phyloP scores from a whole-genome alignment of 2,329 filamentous ascomycete genomes.

The Lecanicillium sp. region DNA sequence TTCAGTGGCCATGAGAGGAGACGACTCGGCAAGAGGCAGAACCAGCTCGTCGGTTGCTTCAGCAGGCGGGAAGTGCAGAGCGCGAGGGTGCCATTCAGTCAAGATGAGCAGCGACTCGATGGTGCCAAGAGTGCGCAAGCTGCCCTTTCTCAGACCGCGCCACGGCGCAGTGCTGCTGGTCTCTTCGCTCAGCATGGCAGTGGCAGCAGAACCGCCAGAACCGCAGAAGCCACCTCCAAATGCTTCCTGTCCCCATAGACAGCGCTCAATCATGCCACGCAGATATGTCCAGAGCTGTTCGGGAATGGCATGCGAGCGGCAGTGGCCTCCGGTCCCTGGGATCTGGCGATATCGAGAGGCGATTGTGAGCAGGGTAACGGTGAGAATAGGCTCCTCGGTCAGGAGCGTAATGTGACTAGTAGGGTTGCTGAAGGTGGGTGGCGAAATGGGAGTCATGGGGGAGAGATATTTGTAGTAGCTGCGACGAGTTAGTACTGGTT shows the following conservation, averaged over 20 bases:
- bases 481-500: too few species aligned
- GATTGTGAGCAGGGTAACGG: slow-evolving; percentile 85
- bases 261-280: slow-evolving; percentile 87
- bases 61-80: slow-evolving; percentile 84
- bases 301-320: slow-evolving; percentile 84
- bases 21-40: slow-evolving; percentile 50
- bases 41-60: slow-evolving; percentile 65
- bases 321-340: slow-evolving; percentile 70
- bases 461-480: slow-evolving; percentile 89
- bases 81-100: slow-evolving; percentile 94
- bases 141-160: slow-evolving; percentile 65
- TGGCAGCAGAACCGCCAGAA: slow-evolving; percentile 37
- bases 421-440: slow-evolving; percentile 82
- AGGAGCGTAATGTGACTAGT: slow-evolving; percentile 72
- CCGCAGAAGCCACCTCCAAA: slow-evolving; percentile 85
- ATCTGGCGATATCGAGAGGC: slow-evolving; percentile 80
- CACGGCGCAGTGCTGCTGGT: slow-evolving; percentile 63
- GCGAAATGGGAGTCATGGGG: slow-evolving; percentile 86
- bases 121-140: slow-evolving; percentile 81
- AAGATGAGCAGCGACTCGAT: slow-evolving; percentile 91
- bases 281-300: slow-evolving; percentile 94
- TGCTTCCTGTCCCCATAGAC: slow-evolving; percentile 93
- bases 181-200: slow-evolving; percentile 41
- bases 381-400: slow-evolving; percentile 85
- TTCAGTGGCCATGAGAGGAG: slow-evolving; percentile 29